These are phyloP conservation scores for Coemansia sp. DNA, from an alignment of 192 early-diverging fungal genomes.

Conservation along the genomic window DNA sequence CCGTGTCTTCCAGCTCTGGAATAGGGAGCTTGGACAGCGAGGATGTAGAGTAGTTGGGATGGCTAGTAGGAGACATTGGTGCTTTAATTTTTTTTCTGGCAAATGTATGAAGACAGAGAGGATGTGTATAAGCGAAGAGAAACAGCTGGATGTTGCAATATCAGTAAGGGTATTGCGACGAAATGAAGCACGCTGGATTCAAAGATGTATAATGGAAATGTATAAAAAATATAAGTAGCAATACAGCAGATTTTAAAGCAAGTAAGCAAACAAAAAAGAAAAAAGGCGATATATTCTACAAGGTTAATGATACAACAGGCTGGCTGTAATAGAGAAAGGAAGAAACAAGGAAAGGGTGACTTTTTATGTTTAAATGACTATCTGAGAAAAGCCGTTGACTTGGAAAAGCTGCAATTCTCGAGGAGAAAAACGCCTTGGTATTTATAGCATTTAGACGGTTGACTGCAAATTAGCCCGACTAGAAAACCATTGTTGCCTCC, in stretches of 20 bases:
- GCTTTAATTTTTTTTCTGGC: neutral
- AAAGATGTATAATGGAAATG: neutral
- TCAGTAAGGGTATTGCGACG: neutral
- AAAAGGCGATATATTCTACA: constrained; percentile 2
- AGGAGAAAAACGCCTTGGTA: neutral
- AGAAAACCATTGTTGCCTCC: neutral
- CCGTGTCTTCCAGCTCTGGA: constrained; percentile 60
- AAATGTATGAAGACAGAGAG: neutral
- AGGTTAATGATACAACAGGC: constrained; percentile 6
- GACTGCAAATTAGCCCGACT: constrained; percentile 6
- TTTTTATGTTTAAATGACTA: constrained; percentile 11
- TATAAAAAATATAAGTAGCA: neutral
- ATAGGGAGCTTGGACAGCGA: constrained; percentile 57
- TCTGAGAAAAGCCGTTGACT: constrained; percentile 8
- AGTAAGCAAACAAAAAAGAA: neutral
- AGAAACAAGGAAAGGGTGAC: neutral
- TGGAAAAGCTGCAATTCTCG: neutral
- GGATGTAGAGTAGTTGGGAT: constrained; percentile 8
- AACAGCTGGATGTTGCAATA: neutral
- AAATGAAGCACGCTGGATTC: neutral
- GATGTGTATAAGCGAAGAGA: neutral
- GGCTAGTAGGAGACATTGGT: constrained; percentile 13
- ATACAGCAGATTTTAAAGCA: neutral
- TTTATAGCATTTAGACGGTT: constrained; percentile 9
- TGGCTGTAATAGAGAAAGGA: neutral